Evolutionary conservation across 345 rosid species (phyloP), one percentile per base, ranked within the genome.

Genomic region (Cardamine chenopodiifolia): DNA sequence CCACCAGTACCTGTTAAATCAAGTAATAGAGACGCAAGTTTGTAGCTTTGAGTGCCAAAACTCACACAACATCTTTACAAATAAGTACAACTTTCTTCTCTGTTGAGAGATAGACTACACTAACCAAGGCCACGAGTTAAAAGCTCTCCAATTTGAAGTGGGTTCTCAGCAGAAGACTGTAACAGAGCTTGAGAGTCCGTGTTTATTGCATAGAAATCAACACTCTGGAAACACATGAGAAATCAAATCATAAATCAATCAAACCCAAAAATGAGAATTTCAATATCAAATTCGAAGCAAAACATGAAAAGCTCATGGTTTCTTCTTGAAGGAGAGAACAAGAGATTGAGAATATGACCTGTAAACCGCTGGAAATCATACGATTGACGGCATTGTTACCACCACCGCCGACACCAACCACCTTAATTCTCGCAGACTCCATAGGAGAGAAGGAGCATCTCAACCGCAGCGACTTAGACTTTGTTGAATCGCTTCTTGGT

Each of bases 331-430:
- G 20, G n/a, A 29, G 45, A 62, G 20, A 6, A 39, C 8, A n/a
- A 25, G 23, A 45, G 13, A 61, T 5, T 37, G 40, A 42, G 42
- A 73, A 54, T 32, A 70, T 26, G 47, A 95, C 99, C 85, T 90
- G 97, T 70, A 95, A 84, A 49, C 97, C 97, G 69, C 93, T 91
- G 22, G 93, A 91, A 85, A 91, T 90, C 99, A 95, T 95, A 42
- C 97, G 96, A 81, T 95, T 91, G 65, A 95, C 90, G 70, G 99
- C 97, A 87, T 95, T 95, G 90, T 91, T 95, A 78, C 99, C 99
- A 23, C 99, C 97, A 8, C 99, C 99, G 37, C 97, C 99, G 31
- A 91, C 95, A 35, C 98, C 98, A 26, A 94, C 84, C 3, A 94
- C 98, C 82, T 91, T 94, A 52, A 94, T 94, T 84, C 82, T 94